Percentiles rank a stretch among this genome's conserved stretches.
Evolutionary conservation across 495 filamentous ascomycete species (phyloP).

Genomic region (Daldinia caldariorum): DNA sequence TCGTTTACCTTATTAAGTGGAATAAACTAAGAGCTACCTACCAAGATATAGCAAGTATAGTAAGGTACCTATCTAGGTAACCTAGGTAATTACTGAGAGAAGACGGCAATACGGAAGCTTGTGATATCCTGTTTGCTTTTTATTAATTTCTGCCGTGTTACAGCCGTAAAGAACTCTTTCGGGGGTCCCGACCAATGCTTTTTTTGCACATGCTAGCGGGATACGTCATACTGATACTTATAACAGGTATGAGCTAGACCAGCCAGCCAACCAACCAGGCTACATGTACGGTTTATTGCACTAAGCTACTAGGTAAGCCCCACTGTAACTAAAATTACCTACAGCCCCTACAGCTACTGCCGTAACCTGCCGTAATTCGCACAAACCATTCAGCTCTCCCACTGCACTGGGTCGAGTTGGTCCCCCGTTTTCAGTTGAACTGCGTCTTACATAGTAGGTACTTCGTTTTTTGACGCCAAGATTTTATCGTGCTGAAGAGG

Average conservation of each 20-base stretch:
- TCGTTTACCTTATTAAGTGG: background rate
- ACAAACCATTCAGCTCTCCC: constrained; percentile 25
- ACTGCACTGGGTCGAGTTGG: constrained; percentile 12
- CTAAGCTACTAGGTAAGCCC: constrained; percentile 25
- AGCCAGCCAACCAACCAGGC: too few species aligned
- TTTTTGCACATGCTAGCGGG: constrained; percentile 14
- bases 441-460: background rate
- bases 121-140: constrained; percentile 1
- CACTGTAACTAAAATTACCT: constrained; percentile 24
- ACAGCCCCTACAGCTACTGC: background rate
- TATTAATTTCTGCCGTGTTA: constrained; percentile 1
- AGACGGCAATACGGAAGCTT: background rate
- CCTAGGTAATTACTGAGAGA: background rate
- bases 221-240: constrained; percentile 32
- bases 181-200: constrained; percentile 23
- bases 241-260: background rate
- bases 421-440: background rate
- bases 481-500: constrained; percentile 4
- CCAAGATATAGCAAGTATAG: too few species aligned
- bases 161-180: constrained; percentile 1
- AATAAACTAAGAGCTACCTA: background rate
- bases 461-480: constrained; percentile 1
- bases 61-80: too few species aligned
- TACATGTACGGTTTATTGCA: too few species aligned
- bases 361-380: background rate